Percentiles rank a stretch among this genome's conserved stretches.
These are phyloP conservation scores for Solanum etuberosum DNA, from an alignment of 257 asterid genomes.

Conservation along the genomic window DNA sequence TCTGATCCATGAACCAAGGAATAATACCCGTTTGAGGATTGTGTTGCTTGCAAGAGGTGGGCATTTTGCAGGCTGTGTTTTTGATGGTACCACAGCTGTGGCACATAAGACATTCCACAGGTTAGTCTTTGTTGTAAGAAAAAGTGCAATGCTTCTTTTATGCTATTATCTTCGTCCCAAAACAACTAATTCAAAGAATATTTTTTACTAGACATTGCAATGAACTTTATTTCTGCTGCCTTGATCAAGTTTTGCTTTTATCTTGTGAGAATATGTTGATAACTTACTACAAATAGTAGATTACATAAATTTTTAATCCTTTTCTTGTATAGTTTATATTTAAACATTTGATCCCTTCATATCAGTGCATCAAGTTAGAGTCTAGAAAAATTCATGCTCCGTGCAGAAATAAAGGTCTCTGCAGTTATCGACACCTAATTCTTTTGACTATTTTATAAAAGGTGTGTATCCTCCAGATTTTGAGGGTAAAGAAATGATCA, in stretches of 20 bases:
- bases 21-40: conserved; percentile 53
- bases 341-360: not conserved
- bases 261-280: not conserved
- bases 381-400: not conserved
- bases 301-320: not conserved
- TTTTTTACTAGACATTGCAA: not conserved
- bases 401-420: not conserved
- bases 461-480: not conserved
- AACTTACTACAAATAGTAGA: not conserved
- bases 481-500: not conserved
- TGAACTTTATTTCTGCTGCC: not conserved
- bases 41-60: conserved; percentile 91
- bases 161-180: not conserved
- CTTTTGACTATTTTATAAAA: not conserved
- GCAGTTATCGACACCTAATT: not conserved
- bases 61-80: conserved; percentile 95
- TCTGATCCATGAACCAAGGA: conserved; percentile 65
- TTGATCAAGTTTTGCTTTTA: not conserved
- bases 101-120: conserved; percentile 95
- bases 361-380: not conserved
- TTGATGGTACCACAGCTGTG: conserved; percentile 77
- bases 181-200: not conserved
- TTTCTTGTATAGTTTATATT: not conserved
- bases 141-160: not conserved
- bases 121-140: conserved; percentile 20